These are phyloP conservation scores for Aspergillus sclerotiicarbonarius DNA, from an alignment of 495 filamentous ascomycete genomes.

Conservation along the genomic window DNA sequence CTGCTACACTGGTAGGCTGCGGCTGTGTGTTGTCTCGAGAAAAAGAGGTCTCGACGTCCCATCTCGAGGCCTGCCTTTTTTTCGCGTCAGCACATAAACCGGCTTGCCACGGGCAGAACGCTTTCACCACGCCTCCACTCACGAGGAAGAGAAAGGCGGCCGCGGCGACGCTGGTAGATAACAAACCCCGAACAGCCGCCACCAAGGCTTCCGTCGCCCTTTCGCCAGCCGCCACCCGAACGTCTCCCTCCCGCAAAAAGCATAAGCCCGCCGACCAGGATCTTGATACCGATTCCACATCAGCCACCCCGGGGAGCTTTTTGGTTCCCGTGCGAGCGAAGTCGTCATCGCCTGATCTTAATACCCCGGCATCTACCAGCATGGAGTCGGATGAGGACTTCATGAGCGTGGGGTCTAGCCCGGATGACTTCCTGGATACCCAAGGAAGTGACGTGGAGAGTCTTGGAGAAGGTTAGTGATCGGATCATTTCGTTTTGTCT, in stretches of 20 bases:
- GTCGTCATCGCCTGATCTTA: constrained; percentile 21
- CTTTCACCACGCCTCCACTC: constrained; percentile 61
- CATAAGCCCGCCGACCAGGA: constrained; percentile 11
- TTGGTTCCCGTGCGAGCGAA: constrained; percentile 17
- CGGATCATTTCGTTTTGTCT: background rate
- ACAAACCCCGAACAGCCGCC: constrained; percentile 38
- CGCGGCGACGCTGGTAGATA: constrained; percentile 64
- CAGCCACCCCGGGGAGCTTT: constrained; percentile 11
- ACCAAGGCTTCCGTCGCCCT: constrained; percentile 32
- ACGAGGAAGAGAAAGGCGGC: constrained; percentile 91
- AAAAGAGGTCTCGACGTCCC: constrained; percentile 24
- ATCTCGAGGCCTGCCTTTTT: constrained; percentile 20
- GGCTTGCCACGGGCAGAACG: constrained; percentile 11
- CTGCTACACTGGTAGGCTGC: constrained; percentile 19
- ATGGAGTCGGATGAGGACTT: constrained; percentile 99
- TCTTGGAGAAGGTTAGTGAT: constrained; percentile 68
- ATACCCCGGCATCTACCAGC: constrained; percentile 49
- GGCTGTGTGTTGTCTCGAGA: constrained; percentile 25
- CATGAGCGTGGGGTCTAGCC: constrained; percentile 80
- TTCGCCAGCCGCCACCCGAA: constrained; percentile 32
- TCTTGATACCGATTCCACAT: constrained; percentile 7
- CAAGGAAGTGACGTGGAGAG: constrained; percentile 78
- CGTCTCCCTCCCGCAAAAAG: constrained; percentile 16
- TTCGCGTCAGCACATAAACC: constrained; percentile 20
- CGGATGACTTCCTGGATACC: constrained; percentile 62